These are phyloP conservation scores for Senna tora DNA, from an alignment of 306 rosid genomes.

Conservation along the genomic window DNA sequence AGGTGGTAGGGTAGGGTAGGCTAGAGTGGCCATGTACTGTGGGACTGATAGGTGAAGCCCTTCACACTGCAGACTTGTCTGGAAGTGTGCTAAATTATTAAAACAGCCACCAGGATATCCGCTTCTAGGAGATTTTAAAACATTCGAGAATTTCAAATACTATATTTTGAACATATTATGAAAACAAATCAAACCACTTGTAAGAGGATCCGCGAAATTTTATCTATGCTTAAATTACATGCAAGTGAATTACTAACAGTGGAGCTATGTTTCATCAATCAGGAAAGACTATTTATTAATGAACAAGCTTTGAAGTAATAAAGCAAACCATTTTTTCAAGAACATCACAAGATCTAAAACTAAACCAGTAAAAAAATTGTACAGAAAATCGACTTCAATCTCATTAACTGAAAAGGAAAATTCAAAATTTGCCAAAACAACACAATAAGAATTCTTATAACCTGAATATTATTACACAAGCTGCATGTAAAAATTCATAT, in stretches of 20 bases:
- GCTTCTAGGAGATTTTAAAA: background rate
- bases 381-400: background rate
- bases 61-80: conserved; percentile 34
- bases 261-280: background rate
- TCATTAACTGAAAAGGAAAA: too few relatives aligned
- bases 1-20: too few relatives aligned
- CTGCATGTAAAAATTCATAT: background rate
- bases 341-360: background rate
- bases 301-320: background rate
- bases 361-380: background rate
- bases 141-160: background rate
- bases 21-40: too few relatives aligned
- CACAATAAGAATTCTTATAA: background rate
- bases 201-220: conserved; percentile 18
- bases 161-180: background rate
- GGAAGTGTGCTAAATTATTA: conserved; percentile 32
- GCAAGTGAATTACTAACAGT: background rate
- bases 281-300: background rate
- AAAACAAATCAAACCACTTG: background rate
- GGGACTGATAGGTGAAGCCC: too few relatives aligned
- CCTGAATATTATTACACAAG: background rate
- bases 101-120: background rate
- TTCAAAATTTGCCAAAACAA: too few relatives aligned
- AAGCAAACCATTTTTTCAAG: background rate
- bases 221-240: background rate